Base-by-base conservation (phyloP, 1,284 basidiomycete species). In the Bjerkandera adusta region DNA sequence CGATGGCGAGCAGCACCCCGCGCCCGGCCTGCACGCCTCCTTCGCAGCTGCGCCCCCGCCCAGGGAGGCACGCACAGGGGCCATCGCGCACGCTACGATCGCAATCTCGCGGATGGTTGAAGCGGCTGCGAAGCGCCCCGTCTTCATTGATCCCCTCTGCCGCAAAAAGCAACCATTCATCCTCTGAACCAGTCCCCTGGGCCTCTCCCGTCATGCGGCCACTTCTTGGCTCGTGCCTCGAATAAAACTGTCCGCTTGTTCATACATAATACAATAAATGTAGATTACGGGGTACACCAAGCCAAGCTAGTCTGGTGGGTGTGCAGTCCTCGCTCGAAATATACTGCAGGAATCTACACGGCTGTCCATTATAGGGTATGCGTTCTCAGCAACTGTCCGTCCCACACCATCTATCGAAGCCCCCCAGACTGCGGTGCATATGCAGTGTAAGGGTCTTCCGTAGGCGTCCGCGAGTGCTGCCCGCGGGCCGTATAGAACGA, bases 401-500 rank as follows among this genome's bases (percentile, higher is more conserved):
- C n/a, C n/a, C 8, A 30, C 27, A 30, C 8, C 27, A 8, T 30
- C n/a, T 30, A 8, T 30, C 27, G 27, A 30, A 8, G 27, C 27
- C 27, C 8, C 8, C 8, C 27, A 30, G 8, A 8, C 27, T 30
- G 32, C 32, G 24, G 30, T 3, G 15, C 5, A 22, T 43, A 43
- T 18, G 16, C 30, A 12, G 29, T 33, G 29, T 37, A 42, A 21
- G 38, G 20, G 22, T 41, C 37, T 10, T 44, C 43, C 16, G 4
- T 24, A n/a, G 3, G 26, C 29, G 49, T 41, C 15, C 49, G 47
- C 44, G 43, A 48, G 25, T 53, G 49, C 18, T 40, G 46, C 21
- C 47, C 45, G 13, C 25, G 18, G 7, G 57, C 55, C 12, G 55
- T 58, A 30, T 58, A 58, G 42, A 53, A 58, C 45, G 55, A 50